Percentiles rank a stretch among this genome's conserved stretches.
Evolutionary conservation across 1,284 basidiomycete genomes (phyloP).

Genomic region (Boletus smithii): DNA sequence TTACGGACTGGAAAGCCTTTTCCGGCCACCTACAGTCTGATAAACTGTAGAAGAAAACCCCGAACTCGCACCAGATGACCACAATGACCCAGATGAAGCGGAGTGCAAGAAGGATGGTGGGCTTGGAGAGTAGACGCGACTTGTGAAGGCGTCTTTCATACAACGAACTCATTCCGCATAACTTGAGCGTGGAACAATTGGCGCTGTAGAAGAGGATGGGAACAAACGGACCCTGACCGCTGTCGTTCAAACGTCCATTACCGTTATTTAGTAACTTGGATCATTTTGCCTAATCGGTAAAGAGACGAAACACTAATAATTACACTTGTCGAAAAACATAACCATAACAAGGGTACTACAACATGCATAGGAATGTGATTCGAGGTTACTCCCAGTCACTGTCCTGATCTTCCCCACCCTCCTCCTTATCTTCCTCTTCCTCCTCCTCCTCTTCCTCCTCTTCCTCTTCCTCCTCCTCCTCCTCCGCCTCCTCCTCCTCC

Average conservation of each 20-base stretch:
- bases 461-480: conserved; percentile 47
- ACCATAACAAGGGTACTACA: not conserved
- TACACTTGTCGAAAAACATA: too few relatives aligned
- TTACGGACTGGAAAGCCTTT: conserved; percentile 28
- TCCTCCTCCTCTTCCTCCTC: conserved; percentile 36
- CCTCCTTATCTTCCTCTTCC: conserved; percentile 26
- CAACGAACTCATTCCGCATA: conserved; percentile 30
- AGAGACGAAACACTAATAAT: conserved; percentile 1
- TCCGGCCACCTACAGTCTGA: conserved; percentile 62
- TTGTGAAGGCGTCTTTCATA: conserved; percentile 27
- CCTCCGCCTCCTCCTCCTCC: conserved; percentile 20
- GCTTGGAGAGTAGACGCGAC: conserved; percentile 24
- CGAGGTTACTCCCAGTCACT: conserved; percentile 66
- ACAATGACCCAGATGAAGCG: conserved; percentile 54
- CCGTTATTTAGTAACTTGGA: conserved; percentile 5
- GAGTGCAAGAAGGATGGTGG: conserved; percentile 33
- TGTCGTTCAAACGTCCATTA: not conserved
- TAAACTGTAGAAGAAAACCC: conserved; percentile 51
- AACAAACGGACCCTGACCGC: not conserved
- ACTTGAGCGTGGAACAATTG: not conserved
- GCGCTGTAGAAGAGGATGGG: not conserved
- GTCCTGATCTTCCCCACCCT: conserved; percentile 53
- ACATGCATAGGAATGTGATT: not conserved
- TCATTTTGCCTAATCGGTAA: conserved; percentile 13
- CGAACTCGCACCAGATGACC: conserved; percentile 71